Conservation (phyloP, 768 basidiomycete species). For the Hemileccinum rubropunctum region DNA sequence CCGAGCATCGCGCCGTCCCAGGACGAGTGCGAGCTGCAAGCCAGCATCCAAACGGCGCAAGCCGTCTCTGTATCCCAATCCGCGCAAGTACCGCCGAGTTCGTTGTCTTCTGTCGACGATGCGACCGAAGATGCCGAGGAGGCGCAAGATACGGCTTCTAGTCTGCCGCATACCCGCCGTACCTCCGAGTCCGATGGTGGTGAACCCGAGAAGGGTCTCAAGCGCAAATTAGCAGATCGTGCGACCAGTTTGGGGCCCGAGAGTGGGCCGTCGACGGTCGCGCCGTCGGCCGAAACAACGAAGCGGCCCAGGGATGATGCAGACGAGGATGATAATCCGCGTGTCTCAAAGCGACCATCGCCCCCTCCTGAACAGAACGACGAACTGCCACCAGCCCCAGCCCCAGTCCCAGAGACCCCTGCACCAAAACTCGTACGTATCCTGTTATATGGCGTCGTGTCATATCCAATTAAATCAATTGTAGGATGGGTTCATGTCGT, state of each 20-base stretch:
- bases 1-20: conserved; percentile 4
- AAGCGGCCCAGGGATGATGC: conserved; percentile 65
- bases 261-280: conserved; percentile 17
- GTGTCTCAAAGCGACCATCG: conserved; percentile 56
- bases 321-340: conserved; percentile 61
- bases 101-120: conserved; percentile 22
- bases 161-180: conserved; percentile 25
- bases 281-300: conserved; percentile 36
- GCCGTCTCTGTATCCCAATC: conserved; percentile 8
- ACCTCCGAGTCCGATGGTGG: conserved; percentile 44
- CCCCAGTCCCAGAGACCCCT: conserved; percentile 22
- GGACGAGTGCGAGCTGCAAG: conserved; percentile 9
- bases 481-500: conserved; percentile 77
- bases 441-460: conserved; percentile 5
- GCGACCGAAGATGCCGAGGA: conserved; percentile 29
- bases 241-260: conserved; percentile 61
- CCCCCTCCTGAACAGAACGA: conserved; percentile 60
- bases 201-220: conserved; percentile 59
- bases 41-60: conserved; percentile 13
- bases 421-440: conserved; percentile 48
- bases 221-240: conserved; percentile 68
- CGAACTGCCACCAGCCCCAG: conserved; percentile 8
- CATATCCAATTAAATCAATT: conserved; percentile 5
- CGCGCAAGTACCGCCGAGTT: conserved; percentile 11
- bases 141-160: conserved; percentile 25